Evolutionary conservation across 1,284 basidiomycete species (phyloP), one percentile per base, ranked within the genome.

Genomic region (Somion occarium): DNA sequence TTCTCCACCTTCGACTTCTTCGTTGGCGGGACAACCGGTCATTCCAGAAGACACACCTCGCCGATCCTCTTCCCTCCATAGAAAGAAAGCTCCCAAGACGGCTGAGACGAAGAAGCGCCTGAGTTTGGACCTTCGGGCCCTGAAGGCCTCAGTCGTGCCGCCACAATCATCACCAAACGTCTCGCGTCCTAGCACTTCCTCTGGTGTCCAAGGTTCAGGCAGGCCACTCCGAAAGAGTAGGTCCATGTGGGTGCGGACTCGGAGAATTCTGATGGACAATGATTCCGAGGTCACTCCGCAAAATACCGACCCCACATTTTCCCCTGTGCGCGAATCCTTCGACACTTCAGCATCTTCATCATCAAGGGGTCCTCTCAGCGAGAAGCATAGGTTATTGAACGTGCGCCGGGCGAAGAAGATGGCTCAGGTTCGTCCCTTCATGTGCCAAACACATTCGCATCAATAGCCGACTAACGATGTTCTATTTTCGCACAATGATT

Each of bases 381-480:
- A 69, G 54, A 66, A 61, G 48, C 69, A 71, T 57, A 63, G 67
- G 51, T 59, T 64, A 27, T 51, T 69, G 58, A 73, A 71, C 51
- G 69, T 78, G 44, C 69, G 68, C 51, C 70, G 75, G 23, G 73
- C 73, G 20, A 63, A 70, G 56, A 79, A 78, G 63, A 72, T 79
- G 68, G 61, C 71, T 18, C 72, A 77, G 69, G 77, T 78, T 55
- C 30, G 65, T 59, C 23, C 18, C 19, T 25, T 34, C n/a, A 25
- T 34, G 2, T 4, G 23, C 48, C 9, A 34, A 15, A 23, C 22
- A 24, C 15, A 24, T 22, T 26, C 45, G 41, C 41, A 37, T 53
- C 25, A 46, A 37, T 51, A 30, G 37, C n/a, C 20, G 24, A 46
- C 39, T 43, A 19, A 42, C 30, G 38, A 53, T 37, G 45, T 49